Conservation (phyloP, 208 protist genomes). For the Trypanosoma brucei region DNA sequence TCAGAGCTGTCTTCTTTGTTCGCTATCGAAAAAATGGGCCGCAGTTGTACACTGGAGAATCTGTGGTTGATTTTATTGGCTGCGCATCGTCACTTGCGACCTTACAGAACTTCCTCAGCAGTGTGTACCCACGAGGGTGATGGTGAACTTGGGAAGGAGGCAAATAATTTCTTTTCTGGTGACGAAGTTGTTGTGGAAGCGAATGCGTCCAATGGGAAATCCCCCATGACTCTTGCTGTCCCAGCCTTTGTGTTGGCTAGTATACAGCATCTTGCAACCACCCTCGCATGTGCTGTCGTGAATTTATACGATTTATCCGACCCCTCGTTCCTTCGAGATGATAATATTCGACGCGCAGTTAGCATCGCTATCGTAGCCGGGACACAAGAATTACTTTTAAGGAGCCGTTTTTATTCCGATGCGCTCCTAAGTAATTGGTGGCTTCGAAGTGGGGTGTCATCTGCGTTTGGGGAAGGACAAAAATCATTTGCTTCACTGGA, state of each 20-base stretch:
- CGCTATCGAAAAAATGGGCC: conserved; percentile 5
- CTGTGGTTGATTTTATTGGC: conserved; percentile 16
- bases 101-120: background rate
- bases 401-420: conserved; percentile 19
- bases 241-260: conserved; percentile 19
- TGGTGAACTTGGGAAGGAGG: background rate
- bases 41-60: conserved; percentile 12
- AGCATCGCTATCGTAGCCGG: conserved; percentile 20
- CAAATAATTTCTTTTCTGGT: background rate
- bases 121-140: background rate
- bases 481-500: conserved; percentile 5
- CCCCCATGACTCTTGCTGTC: conserved; percentile 1
- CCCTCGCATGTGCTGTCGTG: conserved; percentile 7
- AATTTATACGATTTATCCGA: conserved; percentile 19
- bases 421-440: conserved; percentile 24
- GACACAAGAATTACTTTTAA: conserved; percentile 15
- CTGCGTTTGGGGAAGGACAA: conserved; percentile 1
- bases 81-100: conserved; percentile 8
- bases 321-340: conserved; percentile 14
- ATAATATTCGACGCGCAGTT: conserved; percentile 16
- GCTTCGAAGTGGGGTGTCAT: conserved; percentile 14
- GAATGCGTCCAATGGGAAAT: background rate
- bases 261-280: conserved; percentile 10
- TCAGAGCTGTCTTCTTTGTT: conserved; percentile 8
- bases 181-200: background rate